Evolutionary conservation across 2,329 filamentous ascomycete genomes (phyloP).

Genomic region (Pseudogymnoascus pannorum): DNA sequence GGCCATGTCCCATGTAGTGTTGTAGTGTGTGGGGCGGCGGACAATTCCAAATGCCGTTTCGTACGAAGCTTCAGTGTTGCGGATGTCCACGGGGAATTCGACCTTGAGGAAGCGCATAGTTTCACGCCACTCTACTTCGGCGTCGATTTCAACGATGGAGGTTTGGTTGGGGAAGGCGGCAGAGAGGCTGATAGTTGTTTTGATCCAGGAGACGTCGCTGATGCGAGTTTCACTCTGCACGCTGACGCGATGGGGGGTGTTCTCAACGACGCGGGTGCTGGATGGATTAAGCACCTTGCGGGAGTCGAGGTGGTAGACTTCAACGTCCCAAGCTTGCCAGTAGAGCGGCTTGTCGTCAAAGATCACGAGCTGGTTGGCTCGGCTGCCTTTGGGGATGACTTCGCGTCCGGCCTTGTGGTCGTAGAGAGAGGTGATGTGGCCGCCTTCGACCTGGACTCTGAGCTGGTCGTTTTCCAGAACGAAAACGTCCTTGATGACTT

Average conservation of each 20-base stretch:
- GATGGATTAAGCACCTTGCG: slow-evolving; percentile 66
- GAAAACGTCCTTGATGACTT: slow-evolving; percentile 56
- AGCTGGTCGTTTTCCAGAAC: slow-evolving; percentile 74
- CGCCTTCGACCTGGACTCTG: slow-evolving; percentile 62
- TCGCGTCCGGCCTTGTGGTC: slow-evolving; percentile 70
- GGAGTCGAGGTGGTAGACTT: slow-evolving; percentile 89
- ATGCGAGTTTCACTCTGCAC: slow-evolving; percentile 81
- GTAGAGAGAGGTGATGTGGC: slow-evolving; percentile 76
- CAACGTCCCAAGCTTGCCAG: slow-evolving; percentile 98
- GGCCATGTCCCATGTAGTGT: slow-evolving; percentile 95
- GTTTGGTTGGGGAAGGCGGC: slow-evolving; percentile 58
- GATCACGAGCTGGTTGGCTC: slow-evolving; percentile 85
- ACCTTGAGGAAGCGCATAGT: slow-evolving; percentile 98
- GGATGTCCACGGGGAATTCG: slow-evolving; percentile 88
- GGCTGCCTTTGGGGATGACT: slow-evolving; percentile 62
- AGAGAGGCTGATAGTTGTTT: slow-evolving; percentile 74
- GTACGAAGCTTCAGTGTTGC: slow-evolving; percentile 87
- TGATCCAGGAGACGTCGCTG: slow-evolving; percentile 78
- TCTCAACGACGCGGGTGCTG: slow-evolving; percentile 63
- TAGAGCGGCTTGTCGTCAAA: slow-evolving; percentile 97
- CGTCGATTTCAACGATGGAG: slow-evolving; percentile 68
- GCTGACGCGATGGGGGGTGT: slow-evolving; percentile 68
- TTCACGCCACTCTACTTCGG: slow-evolving; percentile 94
- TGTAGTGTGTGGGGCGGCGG: slow-evolving; percentile 90
- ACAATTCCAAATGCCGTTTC: slow-evolving; percentile 92